Base-by-base conservation (phyloP, 202 grass and related monocot species). In the Brachypodium distachyon region DNA sequence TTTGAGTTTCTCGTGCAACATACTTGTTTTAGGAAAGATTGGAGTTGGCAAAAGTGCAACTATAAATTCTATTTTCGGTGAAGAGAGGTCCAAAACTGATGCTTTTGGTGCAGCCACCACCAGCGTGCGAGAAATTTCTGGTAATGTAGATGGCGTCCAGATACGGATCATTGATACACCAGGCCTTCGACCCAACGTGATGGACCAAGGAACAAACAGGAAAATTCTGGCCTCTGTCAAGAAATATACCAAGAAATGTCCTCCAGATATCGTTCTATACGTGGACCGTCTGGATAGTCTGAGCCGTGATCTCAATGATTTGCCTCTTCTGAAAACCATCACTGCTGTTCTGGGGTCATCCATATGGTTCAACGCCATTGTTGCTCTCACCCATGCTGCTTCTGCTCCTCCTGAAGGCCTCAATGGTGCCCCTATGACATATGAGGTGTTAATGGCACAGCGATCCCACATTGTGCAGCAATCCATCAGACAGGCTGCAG, bases 21-120 rank as follows among this genome's bases (percentile, higher is more conserved):
- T 99, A 65, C 86, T 99, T 42, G 85, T 96, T 27, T 65, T 99
- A 73, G 96, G 96, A 26, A 95, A 95, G 86, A 87, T 83, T 78
- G 96, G 96, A 79, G 92, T 96, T 66, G 96, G 96, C 16, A 99
- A 99, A 80, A 95, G 91, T 78, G 92, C 96, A 67, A 99, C 92
- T 52, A 85, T 95, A 67, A 99, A 99, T 83, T 99, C 96, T 73
- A 99, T 99, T 44, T 99, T 99, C 72, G 90, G 86, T 56, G 86
- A 86, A 82, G 87, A 90, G 66, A 94, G 81, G 56, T 84, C 89
- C 23, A 85, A 86, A 82, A 99, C 87, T 13, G 74, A 86, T 84
- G 84, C 96, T 76, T 99, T 95, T 62, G 69, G 73, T 76, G 76
- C 80, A 58, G 83, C 89, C 56, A 99, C 89, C 17, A 82, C 53